A percentile compares a stretch with the other conserved stretches of the same genome.
Evolutionary conservation across 1,284 basidiomycete genomes (phyloP).

Genomic region (Sporisorium scitamineum): DNA sequence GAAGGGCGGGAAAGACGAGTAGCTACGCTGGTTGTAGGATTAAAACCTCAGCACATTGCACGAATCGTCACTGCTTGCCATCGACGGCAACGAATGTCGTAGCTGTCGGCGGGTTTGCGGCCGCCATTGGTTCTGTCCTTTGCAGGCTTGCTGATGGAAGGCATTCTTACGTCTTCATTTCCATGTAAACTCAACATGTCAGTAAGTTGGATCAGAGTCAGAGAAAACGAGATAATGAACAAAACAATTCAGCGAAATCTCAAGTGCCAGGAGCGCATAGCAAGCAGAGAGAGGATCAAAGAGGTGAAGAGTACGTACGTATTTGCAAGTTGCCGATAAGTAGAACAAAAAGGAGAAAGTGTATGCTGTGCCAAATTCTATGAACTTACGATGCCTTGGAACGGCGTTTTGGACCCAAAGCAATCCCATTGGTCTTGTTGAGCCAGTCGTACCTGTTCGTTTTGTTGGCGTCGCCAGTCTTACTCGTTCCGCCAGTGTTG

Average conservation of each 20-base stretch:
- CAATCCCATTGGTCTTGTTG: conserved; percentile 7
- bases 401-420: conserved; percentile 20
- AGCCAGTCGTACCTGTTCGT: conserved; percentile 14
- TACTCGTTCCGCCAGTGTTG: neutral
- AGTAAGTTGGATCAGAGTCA: neutral
- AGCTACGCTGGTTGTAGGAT: no score
- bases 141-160: neutral
- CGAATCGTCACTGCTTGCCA: neutral
- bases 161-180: neutral
- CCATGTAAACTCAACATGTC: neutral
- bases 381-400: conserved; percentile 17
- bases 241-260: neutral
- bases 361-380: neutral
- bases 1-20: conserved; percentile 13
- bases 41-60: neutral
- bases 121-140: neutral
- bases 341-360: neutral
- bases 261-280: neutral
- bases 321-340: neutral
- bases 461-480: neutral
- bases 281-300: neutral
- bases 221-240: neutral
- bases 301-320: neutral
- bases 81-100: neutral
- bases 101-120: neutral